phyloP scores from a whole-genome alignment of 805 yeast species.

The Kuraishia hungarica region DNA sequence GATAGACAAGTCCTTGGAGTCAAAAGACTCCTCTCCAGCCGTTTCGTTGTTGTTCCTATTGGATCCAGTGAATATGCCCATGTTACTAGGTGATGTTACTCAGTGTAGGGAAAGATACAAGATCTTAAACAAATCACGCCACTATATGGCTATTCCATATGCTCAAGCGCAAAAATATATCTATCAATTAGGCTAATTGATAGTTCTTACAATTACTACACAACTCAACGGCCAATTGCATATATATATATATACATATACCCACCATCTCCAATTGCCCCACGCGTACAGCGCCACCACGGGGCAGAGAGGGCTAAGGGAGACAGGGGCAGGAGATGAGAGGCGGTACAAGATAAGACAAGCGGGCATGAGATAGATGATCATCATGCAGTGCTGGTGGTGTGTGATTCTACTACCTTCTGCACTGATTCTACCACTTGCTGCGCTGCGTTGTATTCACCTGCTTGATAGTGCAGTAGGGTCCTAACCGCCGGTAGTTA shows the following conservation, averaged over 20 bases:
- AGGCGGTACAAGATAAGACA: not conserved
- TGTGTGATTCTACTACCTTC: not conserved
- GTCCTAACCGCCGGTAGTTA: too few species aligned
- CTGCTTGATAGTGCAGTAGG: too few species aligned
- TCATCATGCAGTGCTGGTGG: not conserved
- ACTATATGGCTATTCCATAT: too few species aligned
- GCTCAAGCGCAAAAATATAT: too few species aligned
- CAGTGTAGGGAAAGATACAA: not conserved
- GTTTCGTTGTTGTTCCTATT: not conserved
- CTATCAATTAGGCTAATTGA: too few species aligned
- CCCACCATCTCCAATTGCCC: not conserved
- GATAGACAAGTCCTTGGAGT: too few species aligned
- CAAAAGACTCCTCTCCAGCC: not conserved
- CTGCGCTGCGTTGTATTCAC: too few species aligned
- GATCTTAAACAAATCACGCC: not conserved
- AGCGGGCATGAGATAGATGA: not conserved
- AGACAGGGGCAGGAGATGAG: not conserved
- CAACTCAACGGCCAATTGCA: not conserved
- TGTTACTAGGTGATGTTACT: not conserved
- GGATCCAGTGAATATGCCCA: not conserved
- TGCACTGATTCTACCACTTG: too few species aligned
- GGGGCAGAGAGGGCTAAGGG: not conserved
- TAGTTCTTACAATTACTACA: not conserved
- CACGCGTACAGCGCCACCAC: not conserved
- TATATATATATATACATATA: too few species aligned